phyloP scores from a whole-genome alignment of 2,329 filamentous ascomycete species.

The Ascosphaera apis region DNA sequence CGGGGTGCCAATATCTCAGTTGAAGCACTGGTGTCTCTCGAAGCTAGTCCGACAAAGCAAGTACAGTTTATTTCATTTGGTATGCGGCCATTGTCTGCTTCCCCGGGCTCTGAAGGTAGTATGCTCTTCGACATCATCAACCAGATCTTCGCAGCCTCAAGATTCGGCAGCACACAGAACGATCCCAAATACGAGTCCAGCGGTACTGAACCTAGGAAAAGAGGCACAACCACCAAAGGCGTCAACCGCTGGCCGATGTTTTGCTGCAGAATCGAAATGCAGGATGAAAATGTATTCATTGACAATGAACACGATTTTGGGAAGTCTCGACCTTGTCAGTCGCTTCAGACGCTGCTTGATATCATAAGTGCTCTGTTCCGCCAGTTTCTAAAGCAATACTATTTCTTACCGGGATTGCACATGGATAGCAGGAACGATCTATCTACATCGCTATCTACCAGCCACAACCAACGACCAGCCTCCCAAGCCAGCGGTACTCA shows the following conservation, averaged over 20 bases:
- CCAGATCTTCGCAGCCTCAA: constrained; percentile 48
- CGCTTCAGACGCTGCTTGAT: constrained; percentile 34
- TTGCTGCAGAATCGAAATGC: constrained; percentile 41
- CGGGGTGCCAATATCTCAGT: constrained; percentile 38
- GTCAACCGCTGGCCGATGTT: constrained; percentile 81
- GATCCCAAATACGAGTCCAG: constrained; percentile 21
- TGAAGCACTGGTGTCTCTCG: constrained; percentile 45
- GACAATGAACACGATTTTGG: constrained; percentile 15
- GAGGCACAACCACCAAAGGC: constrained; percentile 28
- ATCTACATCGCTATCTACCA: background rate
- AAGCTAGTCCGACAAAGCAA: constrained; percentile 46
- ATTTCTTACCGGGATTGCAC: constrained; percentile 34
- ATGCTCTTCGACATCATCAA: constrained; percentile 61
- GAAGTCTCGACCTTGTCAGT: constrained; percentile 13
- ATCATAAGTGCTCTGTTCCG: constrained; percentile 45
- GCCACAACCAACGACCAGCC: background rate
- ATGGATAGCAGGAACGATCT: constrained; percentile 4
- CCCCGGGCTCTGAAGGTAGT: constrained; percentile 32
- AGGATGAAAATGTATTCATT: constrained; percentile 17
- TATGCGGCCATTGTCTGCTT: constrained; percentile 33
- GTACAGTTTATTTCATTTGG: constrained; percentile 68
- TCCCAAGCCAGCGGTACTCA: too few relatives aligned
- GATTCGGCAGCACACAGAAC: constrained; percentile 39
- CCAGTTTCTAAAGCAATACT: constrained; percentile 52
- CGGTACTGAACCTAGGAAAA: too few relatives aligned